A percentile compares a stretch with the other conserved stretches of the same genome.
phyloP scores from a whole-genome alignment of 495 filamentous ascomycete genomes.

The Aspergillus biplanus region DNA sequence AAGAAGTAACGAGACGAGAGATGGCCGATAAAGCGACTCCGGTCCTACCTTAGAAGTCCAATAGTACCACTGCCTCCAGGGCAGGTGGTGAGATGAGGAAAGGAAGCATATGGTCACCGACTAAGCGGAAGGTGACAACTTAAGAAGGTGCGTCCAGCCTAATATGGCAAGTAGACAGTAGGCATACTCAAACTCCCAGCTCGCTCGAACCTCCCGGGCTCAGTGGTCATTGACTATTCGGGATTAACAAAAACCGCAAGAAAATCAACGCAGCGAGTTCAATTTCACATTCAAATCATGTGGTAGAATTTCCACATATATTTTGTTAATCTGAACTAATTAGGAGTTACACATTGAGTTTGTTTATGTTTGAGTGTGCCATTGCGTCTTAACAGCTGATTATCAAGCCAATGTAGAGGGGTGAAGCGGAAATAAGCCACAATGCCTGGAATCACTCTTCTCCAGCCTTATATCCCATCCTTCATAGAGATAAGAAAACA shows the following conservation, averaged over 20 bases:
- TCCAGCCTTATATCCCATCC: constrained; percentile 75
- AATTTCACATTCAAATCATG: no score
- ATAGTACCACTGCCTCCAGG: constrained; percentile 10
- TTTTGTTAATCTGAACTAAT: no score
- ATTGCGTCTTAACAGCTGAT: constrained; percentile 47
- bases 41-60: constrained; percentile 15
- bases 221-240: background rate
- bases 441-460: constrained; percentile 54
- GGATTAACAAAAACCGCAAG: background rate
- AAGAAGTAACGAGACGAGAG: constrained; percentile 14
- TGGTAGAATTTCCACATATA: no score
- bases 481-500: constrained; percentile 49
- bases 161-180: no score
- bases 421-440: constrained; percentile 55
- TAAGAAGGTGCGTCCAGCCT: constrained; percentile 24
- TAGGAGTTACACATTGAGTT: background rate
- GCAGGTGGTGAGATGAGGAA: constrained; percentile 11
- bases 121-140: constrained; percentile 9
- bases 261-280: background rate
- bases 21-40: constrained; percentile 13
- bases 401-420: constrained; percentile 42
- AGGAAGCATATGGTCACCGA: background rate
- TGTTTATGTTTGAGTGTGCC: constrained; percentile 35
- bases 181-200: background rate
- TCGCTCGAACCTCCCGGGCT: background rate